Evolutionary conservation across 345 rosid species (phyloP), one percentile per base, ranked within the genome.

Genomic region (Corchorus capsularis): DNA sequence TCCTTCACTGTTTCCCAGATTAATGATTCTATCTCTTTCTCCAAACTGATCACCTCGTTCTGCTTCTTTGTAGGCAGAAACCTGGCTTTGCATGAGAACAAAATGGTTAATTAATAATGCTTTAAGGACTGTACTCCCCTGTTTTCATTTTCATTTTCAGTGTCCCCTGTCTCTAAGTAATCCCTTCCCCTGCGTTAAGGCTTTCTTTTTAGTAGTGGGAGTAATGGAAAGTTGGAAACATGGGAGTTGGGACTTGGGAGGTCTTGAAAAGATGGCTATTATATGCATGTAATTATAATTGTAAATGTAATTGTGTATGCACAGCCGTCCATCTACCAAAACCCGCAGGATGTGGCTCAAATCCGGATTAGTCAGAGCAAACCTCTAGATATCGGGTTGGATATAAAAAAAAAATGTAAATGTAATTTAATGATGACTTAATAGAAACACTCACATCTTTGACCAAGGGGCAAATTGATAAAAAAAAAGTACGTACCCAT

Each of bases 1-100:
- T 86, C 88, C 56, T 92, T 80, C 43, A 90, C 93, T 14, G 93
- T 83, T 20, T 88, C 89, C 94, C 95, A 89, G 46, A 94, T 94
- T 53, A 92, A 72, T n/a, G 84, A 73, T 49, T 89, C 95, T 8
- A 90, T 82, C 76, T 92, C 88, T 56, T 27, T 87, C 82, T 92
- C 95, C 69, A 94, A 60, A 64, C 66, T 85, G 15, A 70, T 72
- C 14, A 88, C 83, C 55, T 85, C 81, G 11, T 70, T 70, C 53
- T 70, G 61, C 71, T 82, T 86, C 79, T 80, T 90, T 2, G 19
- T 72, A 14, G 86, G 82, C 50, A 88, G 77, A 80, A 87, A 71
- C 20, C 83, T 78, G 76, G 73, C n/a, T 53, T 53, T 52, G 16
- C 47, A 34, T 32, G 59, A 32, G 15, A 50, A 22, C 14, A 16